Percentiles rank a stretch among this genome's conserved stretches.
Evolutionary conservation across 1,284 basidiomycete species (phyloP).

Genomic region (Ceratobasidium sp.): DNA sequence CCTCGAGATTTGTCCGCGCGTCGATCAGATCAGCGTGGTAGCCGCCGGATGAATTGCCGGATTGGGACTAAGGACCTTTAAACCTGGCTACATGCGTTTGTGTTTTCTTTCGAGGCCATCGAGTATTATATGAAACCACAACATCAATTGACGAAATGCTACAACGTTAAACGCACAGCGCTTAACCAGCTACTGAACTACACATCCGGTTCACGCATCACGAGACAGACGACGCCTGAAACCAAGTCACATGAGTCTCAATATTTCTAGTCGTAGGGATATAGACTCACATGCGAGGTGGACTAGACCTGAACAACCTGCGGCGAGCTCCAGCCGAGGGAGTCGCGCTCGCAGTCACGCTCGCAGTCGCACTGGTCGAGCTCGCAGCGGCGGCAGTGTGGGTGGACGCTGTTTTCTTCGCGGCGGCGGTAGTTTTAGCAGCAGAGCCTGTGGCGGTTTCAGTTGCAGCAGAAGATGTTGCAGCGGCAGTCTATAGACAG

Average conservation of each 20-base stretch:
- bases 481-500: slow-evolving; percentile 1
- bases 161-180: slow-evolving; percentile 31
- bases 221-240: neutral
- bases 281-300: slow-evolving; percentile 12
- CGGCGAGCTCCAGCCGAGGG: neutral
- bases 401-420: neutral
- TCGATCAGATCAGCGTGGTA: slow-evolving; percentile 14
- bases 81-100: slow-evolving; percentile 5
- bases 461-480: slow-evolving; percentile 27
- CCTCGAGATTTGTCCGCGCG: slow-evolving; percentile 18
- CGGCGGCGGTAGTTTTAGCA: neutral
- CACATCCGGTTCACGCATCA: neutral
- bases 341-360: neutral
- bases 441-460: neutral
- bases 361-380: neutral
- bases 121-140: neutral
- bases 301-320: neutral
- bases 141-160: slow-evolving; percentile 15
- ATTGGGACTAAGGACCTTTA: neutral
- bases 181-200: slow-evolving; percentile 9
- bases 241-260: neutral
- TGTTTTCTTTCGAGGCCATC: too few relatives aligned
- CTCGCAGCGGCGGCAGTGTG: neutral
- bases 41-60: neutral
- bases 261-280: neutral